Evolutionary conservation across 2,329 filamentous ascomycete genomes (phyloP).

Genomic region (Zymoseptoria brevis): DNA sequence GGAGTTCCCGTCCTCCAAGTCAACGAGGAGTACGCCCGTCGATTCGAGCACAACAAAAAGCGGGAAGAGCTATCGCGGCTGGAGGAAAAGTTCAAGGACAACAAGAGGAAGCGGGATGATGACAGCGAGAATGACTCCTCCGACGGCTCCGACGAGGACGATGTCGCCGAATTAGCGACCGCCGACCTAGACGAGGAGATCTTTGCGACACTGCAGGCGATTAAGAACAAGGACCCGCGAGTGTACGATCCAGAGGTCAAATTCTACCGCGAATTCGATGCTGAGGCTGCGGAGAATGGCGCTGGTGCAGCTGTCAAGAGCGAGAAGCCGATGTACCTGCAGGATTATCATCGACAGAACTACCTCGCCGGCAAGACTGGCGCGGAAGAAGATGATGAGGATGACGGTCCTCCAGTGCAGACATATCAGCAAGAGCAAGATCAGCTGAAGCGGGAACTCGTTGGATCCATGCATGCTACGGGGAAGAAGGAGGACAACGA

Average conservation of each 20-base stretch:
- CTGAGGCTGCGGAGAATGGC: constrained; percentile 34
- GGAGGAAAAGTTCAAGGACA: constrained; percentile 60
- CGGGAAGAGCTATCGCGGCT: constrained; percentile 75
- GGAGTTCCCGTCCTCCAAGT: constrained; percentile 53
- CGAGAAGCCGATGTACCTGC: constrained; percentile 76
- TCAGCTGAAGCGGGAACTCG: constrained; percentile 65
- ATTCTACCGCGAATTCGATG: constrained; percentile 65
- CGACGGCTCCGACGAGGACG: constrained; percentile 75
- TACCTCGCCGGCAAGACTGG: constrained; percentile 63
- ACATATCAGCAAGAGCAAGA: constrained; percentile 89
- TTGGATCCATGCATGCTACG: constrained; percentile 70
- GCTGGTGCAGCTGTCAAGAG: constrained; percentile 38
- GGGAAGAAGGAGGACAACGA: constrained; percentile 39
- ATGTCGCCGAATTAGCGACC: constrained; percentile 79
- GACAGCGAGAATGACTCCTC: constrained; percentile 53
- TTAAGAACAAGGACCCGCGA: constrained; percentile 81
- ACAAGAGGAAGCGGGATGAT: constrained; percentile 27
- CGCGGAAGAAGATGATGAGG: constrained; percentile 50
- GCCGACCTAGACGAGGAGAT: constrained; percentile 81
- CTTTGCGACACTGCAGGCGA: constrained; percentile 75
- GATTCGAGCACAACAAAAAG: constrained; percentile 97
- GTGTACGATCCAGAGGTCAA: constrained; percentile 74
- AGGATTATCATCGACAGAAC: constrained; percentile 87
- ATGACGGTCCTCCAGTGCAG: constrained; percentile 41
- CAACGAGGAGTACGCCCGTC: constrained; percentile 79